These are phyloP conservation scores for Lentinula edodes DNA, from an alignment of 768 basidiomycete species.

Conservation along the genomic window DNA sequence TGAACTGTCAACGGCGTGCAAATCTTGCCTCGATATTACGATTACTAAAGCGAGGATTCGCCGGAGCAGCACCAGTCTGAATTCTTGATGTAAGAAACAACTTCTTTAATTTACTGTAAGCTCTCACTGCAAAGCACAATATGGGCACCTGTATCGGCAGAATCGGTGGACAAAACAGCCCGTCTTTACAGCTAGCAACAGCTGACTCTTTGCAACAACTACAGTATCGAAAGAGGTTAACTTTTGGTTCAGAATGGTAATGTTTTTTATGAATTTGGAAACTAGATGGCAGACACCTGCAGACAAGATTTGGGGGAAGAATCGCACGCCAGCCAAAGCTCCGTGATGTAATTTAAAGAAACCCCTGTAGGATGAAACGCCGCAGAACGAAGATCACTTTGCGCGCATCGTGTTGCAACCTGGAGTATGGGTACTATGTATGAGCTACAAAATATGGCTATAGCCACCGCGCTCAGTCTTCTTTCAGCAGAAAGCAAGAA, in stretches of 20 bases:
- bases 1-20: not conserved
- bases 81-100: not conserved
- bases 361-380: too few species aligned
- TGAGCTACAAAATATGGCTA: too few species aligned
- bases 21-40: not conserved
- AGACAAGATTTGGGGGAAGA: not conserved
- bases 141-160: not conserved
- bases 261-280: not conserved
- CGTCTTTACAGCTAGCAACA: not conserved
- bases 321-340: not conserved
- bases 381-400: too few species aligned
- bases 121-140: not conserved
- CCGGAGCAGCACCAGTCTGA: not conserved
- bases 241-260: not conserved
- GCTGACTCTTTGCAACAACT: not conserved
- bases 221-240: not conserved
- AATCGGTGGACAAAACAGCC: not conserved
- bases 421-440: too few species aligned
- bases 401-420: too few species aligned
- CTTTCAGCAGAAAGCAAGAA: too few species aligned
- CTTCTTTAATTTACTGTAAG: not conserved
- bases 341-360: not conserved
- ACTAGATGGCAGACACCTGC: not conserved
- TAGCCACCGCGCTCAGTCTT: too few species aligned
- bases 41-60: not conserved